Evolutionary conservation across 73 alveolate genomes (phyloP).

Genomic region (Tetrahymena thermophila): DNA sequence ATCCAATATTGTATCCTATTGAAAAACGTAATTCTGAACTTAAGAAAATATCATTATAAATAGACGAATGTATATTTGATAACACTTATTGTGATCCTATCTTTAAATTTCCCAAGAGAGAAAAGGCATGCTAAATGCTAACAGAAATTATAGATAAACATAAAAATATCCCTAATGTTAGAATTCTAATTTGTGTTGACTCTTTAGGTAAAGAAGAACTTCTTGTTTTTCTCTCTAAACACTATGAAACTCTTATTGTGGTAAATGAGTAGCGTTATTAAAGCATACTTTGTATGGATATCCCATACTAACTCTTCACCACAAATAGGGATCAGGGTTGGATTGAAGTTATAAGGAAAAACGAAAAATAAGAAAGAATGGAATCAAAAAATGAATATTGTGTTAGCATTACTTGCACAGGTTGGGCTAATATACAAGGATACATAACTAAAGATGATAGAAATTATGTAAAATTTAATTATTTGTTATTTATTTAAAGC

Average conservation of each 20-base stretch:
- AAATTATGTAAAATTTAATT: background rate
- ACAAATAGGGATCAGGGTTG: slow-evolving; percentile 17
- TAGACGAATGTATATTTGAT: slow-evolving; percentile 37
- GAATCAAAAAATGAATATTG: background rate
- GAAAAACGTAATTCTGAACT: background rate
- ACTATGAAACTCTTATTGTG: slow-evolving; percentile 34
- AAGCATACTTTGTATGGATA: slow-evolving; percentile 16
- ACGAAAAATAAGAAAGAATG: slow-evolving; percentile 2
- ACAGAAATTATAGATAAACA: slow-evolving; percentile 35
- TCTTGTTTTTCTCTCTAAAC: slow-evolving; percentile 27
- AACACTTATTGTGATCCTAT: slow-evolving; percentile 45
- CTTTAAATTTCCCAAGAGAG: slow-evolving; percentile 41
- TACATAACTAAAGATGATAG: slow-evolving; percentile 34
- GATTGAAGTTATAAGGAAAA: slow-evolving; percentile 38
- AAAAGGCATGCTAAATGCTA: slow-evolving; percentile 34
- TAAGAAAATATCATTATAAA: slow-evolving; percentile 10
- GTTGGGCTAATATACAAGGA: slow-evolving; percentile 36
- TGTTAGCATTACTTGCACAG: background rate
- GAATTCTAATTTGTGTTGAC: slow-evolving; percentile 39
- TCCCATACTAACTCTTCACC: background rate
- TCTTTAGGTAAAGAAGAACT: slow-evolving; percentile 43
- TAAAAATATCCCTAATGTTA: slow-evolving; percentile 5
- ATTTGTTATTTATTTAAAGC: too few species aligned
- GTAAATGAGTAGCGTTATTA: slow-evolving; percentile 33
- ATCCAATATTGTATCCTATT: slow-evolving; percentile 27